phyloP scores from a whole-genome alignment of 192 early-diverging fungal genomes.

The Haplosporangium gracile region DNA sequence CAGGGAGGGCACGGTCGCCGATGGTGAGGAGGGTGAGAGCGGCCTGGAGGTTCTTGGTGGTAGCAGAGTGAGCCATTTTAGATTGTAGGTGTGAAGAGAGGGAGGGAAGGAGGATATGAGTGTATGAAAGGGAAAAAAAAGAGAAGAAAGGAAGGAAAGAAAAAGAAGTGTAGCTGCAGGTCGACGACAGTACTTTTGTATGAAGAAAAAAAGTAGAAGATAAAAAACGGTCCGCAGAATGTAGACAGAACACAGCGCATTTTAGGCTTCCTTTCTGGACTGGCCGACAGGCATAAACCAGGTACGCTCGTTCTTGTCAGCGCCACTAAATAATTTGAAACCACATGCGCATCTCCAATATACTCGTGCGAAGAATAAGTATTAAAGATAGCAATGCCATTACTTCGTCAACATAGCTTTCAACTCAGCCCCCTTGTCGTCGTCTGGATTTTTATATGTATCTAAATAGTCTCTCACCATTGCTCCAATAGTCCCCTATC shows the following conservation, averaged over 20 bases:
- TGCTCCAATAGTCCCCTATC: not conserved
- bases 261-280: not conserved
- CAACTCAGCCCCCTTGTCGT: not conserved
- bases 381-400: not conserved
- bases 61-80: conserved; percentile 52
- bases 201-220: not conserved
- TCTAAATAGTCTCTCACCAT: not conserved
- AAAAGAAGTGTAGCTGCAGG: not conserved
- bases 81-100: not conserved
- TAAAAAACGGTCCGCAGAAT: not conserved
- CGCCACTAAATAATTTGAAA: not conserved
- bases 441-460: not conserved
- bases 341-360: not conserved
- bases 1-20: conserved; percentile 48
- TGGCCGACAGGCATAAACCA: not conserved
- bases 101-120: not conserved
- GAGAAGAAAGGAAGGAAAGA: not conserved
- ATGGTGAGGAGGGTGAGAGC: conserved; percentile 46
- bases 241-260: not conserved
- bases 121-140: not conserved
- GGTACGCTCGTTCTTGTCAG: not conserved
- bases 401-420: not conserved
- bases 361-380: not conserved
- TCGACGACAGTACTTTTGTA: not conserved
- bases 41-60: conserved; percentile 44